phyloP scores from a whole-genome alignment of 2,329 filamentous ascomycete genomes.

The Fusarium begoniae region DNA sequence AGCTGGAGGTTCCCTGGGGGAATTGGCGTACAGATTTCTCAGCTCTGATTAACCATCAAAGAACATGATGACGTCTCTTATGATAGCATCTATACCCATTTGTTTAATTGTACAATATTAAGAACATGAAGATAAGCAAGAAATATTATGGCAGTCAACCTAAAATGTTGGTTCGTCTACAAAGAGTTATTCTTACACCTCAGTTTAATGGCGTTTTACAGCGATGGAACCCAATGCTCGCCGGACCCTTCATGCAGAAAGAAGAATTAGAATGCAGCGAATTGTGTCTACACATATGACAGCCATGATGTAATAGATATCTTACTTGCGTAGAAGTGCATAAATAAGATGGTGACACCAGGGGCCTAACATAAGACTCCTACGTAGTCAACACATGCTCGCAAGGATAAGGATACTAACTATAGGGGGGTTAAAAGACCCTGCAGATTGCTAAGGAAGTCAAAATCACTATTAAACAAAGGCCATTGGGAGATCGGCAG shows the following conservation, averaged over 20 bases:
- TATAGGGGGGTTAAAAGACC: constrained; percentile 9
- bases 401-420: constrained; percentile 1
- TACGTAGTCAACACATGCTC: neutral
- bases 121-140: constrained; percentile 6
- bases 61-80: constrained; percentile 32
- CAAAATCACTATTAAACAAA: neutral
- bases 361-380: neutral
- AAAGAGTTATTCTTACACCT: neutral
- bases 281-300: neutral
- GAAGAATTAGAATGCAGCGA: neutral
- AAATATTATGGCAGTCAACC: neutral
- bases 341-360: neutral
- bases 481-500: constrained; percentile 21
- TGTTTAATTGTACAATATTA: constrained; percentile 24
- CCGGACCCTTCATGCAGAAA: neutral
- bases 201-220: neutral
- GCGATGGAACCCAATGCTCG: neutral
- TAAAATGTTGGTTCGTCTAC: neutral
- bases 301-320: constrained; percentile 7
- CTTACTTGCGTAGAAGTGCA: neutral
- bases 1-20: neutral
- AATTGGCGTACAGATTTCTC: constrained; percentile 20
- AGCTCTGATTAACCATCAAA: constrained; percentile 16
- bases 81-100: constrained; percentile 38
- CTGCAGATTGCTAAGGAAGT: constrained; percentile 28